Conservation (phyloP, 129 eudicot species). For the Flaveria robusta region DNA sequence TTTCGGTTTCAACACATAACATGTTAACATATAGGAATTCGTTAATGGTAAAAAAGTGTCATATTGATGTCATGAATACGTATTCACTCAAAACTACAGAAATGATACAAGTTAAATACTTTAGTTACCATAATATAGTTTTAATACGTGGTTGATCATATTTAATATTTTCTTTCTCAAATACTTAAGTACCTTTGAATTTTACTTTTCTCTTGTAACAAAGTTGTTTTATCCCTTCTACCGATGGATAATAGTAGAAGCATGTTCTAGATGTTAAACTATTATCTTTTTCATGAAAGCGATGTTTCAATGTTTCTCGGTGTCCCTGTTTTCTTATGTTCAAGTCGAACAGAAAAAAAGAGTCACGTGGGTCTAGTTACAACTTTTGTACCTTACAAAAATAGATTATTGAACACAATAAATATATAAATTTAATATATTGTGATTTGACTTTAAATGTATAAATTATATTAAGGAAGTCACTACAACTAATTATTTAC, state of each 20-base stretch:
- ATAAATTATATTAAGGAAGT: too few relatives aligned
- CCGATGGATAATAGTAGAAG: not conserved
- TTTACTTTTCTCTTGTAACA: not conserved
- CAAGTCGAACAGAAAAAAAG: constrained; percentile 8
- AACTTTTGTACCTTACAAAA: constrained; percentile 1
- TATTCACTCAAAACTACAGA: too few relatives aligned
- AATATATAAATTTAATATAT: not conserved
- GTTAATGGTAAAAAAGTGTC: too few relatives aligned
- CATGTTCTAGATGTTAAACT: not conserved
- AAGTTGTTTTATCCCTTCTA: not conserved
- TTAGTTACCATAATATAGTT: not conserved
- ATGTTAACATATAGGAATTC: not conserved
- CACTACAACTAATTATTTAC: not conserved
- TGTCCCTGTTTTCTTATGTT: constrained; percentile 19
- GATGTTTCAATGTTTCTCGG: constrained; percentile 8
- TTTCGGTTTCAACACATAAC: too few relatives aligned
- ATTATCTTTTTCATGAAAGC: constrained; percentile 25
- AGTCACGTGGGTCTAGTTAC: constrained; percentile 22
- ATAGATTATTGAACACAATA: not conserved
- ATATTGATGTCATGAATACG: too few relatives aligned
- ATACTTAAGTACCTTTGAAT: not conserved
- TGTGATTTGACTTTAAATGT: too few relatives aligned
- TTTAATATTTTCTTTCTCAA: not conserved
- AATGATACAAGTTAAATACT: not conserved
- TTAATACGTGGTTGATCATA: not conserved